phyloP scores from a whole-genome alignment of 108 stramenopile species.

The Cyclostephanos tholiformis region DNA sequence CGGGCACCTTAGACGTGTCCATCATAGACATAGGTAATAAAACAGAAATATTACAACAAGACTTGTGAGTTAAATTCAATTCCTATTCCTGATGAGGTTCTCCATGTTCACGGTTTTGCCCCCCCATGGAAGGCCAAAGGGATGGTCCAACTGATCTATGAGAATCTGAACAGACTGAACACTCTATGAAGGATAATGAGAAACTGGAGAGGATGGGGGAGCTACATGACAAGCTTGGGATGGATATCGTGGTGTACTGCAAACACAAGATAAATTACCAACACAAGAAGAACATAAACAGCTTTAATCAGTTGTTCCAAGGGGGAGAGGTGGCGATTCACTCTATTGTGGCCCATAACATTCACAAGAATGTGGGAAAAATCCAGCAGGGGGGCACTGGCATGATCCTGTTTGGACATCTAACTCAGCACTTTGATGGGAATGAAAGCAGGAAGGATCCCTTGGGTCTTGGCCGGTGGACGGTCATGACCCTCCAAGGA shows the following conservation, averaged over 20 bases:
- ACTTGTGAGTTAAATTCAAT: neutral
- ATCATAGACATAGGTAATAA: no score
- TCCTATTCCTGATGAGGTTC: neutral
- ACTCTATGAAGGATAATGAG: neutral
- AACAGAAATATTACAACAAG: neutral
- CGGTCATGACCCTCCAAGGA: no score
- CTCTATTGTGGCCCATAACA: neutral
- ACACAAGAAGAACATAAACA: neutral
- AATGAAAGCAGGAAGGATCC: conserved; percentile 7
- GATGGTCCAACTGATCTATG: neutral
- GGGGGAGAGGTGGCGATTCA: neutral
- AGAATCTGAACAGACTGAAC: neutral
- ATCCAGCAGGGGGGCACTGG: neutral
- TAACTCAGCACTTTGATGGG: neutral
- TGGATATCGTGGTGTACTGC: neutral
- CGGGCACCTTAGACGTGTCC: no score
- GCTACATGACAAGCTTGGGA: neutral
- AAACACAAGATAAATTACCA: neutral
- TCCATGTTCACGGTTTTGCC: neutral
- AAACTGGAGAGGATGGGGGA: neutral
- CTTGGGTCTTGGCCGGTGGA: neutral
- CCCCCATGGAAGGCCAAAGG: neutral
- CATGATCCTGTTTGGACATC: neutral
- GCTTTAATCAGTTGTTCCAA: neutral
- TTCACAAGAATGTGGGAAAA: neutral